Percentiles rank a stretch among this genome's conserved stretches.
Evolutionary conservation across 2,329 filamentous ascomycete genomes (phyloP).

Genomic region (Sporothrix brunneoviolacea): DNA sequence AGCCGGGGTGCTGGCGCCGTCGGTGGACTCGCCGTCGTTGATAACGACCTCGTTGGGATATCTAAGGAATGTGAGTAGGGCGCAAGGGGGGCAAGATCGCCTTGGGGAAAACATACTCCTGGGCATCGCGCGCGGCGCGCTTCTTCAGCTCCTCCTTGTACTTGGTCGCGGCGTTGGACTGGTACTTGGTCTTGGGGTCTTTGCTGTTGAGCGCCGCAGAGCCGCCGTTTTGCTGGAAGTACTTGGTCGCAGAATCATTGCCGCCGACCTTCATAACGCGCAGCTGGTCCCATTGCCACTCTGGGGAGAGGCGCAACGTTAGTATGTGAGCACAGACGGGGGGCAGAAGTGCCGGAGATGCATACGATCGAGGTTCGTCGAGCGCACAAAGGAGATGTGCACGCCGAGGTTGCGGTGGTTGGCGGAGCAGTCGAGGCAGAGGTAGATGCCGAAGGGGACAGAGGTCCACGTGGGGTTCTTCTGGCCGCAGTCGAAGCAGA

Average conservation of each 20-base stretch:
- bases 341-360: too few species aligned
- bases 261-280: constrained; percentile 97
- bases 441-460: constrained; percentile 89
- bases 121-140: constrained; percentile 73
- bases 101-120: constrained; percentile 56
- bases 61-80: constrained; percentile 36
- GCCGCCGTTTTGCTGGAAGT: constrained; percentile 94
- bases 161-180: constrained; percentile 84
- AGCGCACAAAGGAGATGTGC: constrained; percentile 98
- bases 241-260: constrained; percentile 96
- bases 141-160: constrained; percentile 96
- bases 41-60: constrained; percentile 81
- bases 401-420: constrained; percentile 97
- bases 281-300: constrained; percentile 99
- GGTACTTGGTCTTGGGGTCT: constrained; percentile 95
- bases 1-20: constrained; percentile 68
- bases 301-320: constrained; percentile 31
- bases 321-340: not conserved
- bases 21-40: constrained; percentile 60
- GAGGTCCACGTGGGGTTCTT: constrained; percentile 99
- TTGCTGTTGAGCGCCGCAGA: constrained; percentile 92
- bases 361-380: constrained; percentile 93
- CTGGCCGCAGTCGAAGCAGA: constrained; percentile 96
- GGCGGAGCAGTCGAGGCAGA: constrained; percentile 95
- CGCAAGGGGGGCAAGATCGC: not conserved